Percentiles rank a stretch among this genome's conserved stretches.
phyloP scores from a whole-genome alignment of 192 early-diverging fungal genomes.

The Linnemannia elongata region DNA sequence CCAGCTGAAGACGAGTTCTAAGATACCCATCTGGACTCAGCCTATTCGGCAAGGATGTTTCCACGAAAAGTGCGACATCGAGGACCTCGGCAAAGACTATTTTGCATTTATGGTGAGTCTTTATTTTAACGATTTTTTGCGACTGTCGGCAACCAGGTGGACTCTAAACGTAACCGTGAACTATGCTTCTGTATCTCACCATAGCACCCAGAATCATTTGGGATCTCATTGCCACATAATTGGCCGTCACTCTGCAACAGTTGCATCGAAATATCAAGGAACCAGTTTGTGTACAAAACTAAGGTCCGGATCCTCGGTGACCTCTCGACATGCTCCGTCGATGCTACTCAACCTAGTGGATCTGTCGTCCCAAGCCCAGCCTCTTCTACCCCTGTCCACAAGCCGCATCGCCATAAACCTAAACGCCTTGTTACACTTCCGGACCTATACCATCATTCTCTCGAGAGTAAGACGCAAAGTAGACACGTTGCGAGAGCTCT shows the following conservation, averaged over 20 bases:
- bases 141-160: neutral
- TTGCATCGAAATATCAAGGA: slow-evolving; percentile 45
- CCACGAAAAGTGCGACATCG: slow-evolving; percentile 14
- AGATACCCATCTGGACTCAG: slow-evolving; percentile 36
- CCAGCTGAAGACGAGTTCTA: neutral
- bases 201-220: slow-evolving; percentile 35
- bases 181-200: neutral
- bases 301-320: slow-evolving; percentile 37
- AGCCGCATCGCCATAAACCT: neutral
- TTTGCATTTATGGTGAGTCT: slow-evolving; percentile 41
- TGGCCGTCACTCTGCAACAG: slow-evolving; percentile 51
- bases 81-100: slow-evolving; percentile 26
- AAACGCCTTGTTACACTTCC: neutral
- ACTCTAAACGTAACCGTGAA: neutral
- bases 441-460: neutral
- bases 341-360: neutral
- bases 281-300: slow-evolving; percentile 46
- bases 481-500: neutral
- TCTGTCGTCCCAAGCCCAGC: neutral
- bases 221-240: slow-evolving; percentile 15
- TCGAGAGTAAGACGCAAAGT: neutral
- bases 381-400: neutral
- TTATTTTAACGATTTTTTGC: too few species aligned
- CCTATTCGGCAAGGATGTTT: slow-evolving; percentile 16
- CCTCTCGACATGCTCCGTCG: slow-evolving; percentile 8